Evolutionary conservation across 257 asterid genomes (phyloP), one percentile per base, ranked within the genome.

Genomic region (Misopates orontium): DNA sequence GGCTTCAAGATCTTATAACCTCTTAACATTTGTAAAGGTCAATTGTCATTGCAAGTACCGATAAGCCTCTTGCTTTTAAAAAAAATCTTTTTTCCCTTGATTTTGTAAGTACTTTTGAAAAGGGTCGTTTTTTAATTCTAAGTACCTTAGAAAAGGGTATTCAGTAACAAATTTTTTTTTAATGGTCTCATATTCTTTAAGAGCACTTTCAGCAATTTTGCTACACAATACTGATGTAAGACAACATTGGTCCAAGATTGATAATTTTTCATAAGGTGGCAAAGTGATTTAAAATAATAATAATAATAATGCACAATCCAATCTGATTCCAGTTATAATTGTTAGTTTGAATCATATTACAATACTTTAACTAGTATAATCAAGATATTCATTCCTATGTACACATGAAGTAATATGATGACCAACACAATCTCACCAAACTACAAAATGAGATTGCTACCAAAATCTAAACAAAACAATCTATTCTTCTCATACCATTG

Each of bases 361-460:
- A 36, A 36, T 36, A 3, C 10, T 36, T 36, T 3, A 4, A 36
- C 11, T 36, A 36, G 42, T 36, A 3, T 36, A 36, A 36, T 36
- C 42, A 36, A 36, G 42, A 36, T 3, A 36, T 36, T 4, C 11
- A 9, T 36, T 36, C 42, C 42, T 3, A 36, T 36, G 42, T 36
- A 36, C 42, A 36, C 8, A 36, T 36, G 42, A 36, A 36, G 10
- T 36, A 36, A 36, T 36, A 1, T 36, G 42, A 36, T 36, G 7
- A 28, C 36, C 10, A 36, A 36, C 42, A 36, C 50, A 40, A 63
- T 67, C 68, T 67, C 79, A 65, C 69, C 58, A 52, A 41, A 56
- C 82, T 73, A 71, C 78, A 80, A 80, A 68, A 64, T 45, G 76
- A 63, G 79, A 76, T 51, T 55, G 32, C 74, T 54, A 17, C 61